phyloP scores from a whole-genome alignment of 306 rosid species.

The Lupinus albus region DNA sequence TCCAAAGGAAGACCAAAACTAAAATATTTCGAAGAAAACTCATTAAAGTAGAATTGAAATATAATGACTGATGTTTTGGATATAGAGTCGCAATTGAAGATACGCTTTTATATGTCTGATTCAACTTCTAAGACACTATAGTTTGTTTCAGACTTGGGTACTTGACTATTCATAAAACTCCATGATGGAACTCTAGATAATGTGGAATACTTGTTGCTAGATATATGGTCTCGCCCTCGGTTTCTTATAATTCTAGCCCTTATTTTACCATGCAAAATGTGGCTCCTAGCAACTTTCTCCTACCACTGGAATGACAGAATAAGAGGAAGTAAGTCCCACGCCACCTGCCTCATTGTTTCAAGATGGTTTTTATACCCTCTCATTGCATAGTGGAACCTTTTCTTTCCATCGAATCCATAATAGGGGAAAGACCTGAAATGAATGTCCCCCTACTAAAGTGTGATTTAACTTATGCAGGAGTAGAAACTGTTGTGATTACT shows the following conservation, averaged over 20 bases:
- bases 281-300: constrained; percentile 15
- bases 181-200: constrained; percentile 9
- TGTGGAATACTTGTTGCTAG: background rate
- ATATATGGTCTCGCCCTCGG: constrained; percentile 4
- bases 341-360: too few species aligned
- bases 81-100: constrained; percentile 7
- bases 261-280: background rate
- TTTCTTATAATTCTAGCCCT: background rate
- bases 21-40: background rate
- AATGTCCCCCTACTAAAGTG: constrained; percentile 1
- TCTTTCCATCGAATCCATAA: constrained; percentile 21
- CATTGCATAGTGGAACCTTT: background rate
- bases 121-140: constrained; percentile 1
- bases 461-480: background rate
- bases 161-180: constrained; percentile 18
- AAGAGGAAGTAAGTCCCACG: background rate
- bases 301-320: background rate
- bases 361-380: too few species aligned
- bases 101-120: constrained; percentile 4
- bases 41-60: background rate
- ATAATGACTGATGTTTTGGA: constrained; percentile 2
- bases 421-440: constrained; percentile 10
- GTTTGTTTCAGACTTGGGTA: constrained; percentile 2
- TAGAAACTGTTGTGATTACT: background rate
- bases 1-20: background rate